Evolutionary conservation across 805 yeast species (phyloP).

Genomic region (Candida lessepsii): DNA sequence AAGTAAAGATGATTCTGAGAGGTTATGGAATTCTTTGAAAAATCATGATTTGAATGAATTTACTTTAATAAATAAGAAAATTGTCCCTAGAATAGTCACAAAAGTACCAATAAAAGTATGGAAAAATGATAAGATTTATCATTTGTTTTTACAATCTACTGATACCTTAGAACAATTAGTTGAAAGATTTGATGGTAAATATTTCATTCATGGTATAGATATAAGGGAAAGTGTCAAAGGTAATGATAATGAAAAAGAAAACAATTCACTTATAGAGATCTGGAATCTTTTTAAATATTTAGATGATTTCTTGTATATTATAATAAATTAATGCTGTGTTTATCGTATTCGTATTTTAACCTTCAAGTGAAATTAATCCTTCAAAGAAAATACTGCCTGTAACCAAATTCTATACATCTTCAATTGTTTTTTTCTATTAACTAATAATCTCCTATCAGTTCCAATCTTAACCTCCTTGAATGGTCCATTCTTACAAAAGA

Average conservation of each 20-base stretch:
- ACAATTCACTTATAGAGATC: constrained; percentile 13
- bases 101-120: constrained; percentile 51
- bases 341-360: no score
- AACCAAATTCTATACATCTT: constrained; percentile 98
- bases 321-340: constrained; percentile 9
- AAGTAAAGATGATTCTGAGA: constrained; percentile 57
- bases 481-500: constrained; percentile 49
- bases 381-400: constrained; percentile 73
- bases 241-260: no score
- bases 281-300: constrained; percentile 35
- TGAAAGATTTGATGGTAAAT: constrained; percentile 5
- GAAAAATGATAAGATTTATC: constrained; percentile 34
- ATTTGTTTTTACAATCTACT: constrained; percentile 17
- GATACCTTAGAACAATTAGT: not conserved
- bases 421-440: constrained; percentile 85
- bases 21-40: constrained; percentile 54
- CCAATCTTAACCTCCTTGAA: constrained; percentile 77
- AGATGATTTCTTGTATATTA: constrained; percentile 38
- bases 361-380: no score
- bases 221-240: constrained; percentile 7
- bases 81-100: constrained; percentile 28
- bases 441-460: constrained; percentile 85
- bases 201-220: constrained; percentile 33
- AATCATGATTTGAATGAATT: constrained; percentile 29
- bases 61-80: constrained; percentile 25